Percentiles rank a stretch among this genome's conserved stretches.
These are phyloP conservation scores for Allium fistulosum DNA, from an alignment of 106 monocot genomes.

Conservation along the genomic window DNA sequence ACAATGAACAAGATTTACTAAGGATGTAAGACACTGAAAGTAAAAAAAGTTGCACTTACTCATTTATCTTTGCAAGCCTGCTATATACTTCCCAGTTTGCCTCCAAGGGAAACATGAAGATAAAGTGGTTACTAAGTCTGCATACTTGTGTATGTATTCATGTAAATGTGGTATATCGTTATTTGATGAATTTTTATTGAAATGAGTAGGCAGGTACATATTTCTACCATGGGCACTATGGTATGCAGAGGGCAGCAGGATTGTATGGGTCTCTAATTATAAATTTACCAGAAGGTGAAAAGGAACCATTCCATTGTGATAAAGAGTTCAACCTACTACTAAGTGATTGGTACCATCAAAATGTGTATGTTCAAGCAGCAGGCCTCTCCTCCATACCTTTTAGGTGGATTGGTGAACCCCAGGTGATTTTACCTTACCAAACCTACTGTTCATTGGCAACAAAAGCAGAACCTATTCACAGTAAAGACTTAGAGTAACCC, in stretches of 20 bases:
- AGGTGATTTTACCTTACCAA: slow-evolving; percentile 22
- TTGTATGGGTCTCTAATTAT: slow-evolving; percentile 72
- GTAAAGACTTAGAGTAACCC: too few relatives aligned
- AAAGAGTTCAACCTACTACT: slow-evolving; percentile 55
- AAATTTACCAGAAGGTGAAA: slow-evolving; percentile 41
- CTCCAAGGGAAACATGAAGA: too few relatives aligned
- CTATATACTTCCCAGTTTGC: too few relatives aligned
- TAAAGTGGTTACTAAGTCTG: too few relatives aligned
- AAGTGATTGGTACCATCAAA: slow-evolving; percentile 77
- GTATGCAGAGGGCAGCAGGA: slow-evolving; percentile 88
- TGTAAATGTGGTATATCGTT: background rate
- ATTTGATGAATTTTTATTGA: background rate
- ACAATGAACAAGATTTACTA: too few relatives aligned
- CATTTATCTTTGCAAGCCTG: too few relatives aligned
- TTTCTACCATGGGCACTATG: slow-evolving; percentile 90
- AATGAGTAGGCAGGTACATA: slow-evolving; percentile 56
- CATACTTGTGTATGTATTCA: too few relatives aligned
- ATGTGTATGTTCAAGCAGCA: slow-evolving; percentile 26
- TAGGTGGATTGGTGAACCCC: slow-evolving; percentile 86
- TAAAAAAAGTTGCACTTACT: too few relatives aligned
- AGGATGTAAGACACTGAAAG: too few relatives aligned
- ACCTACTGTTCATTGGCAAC: background rate
- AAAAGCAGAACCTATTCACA: background rate
- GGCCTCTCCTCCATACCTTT: slow-evolving; percentile 74
- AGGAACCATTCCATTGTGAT: slow-evolving; percentile 69